Base-by-base conservation (phyloP, 441 rosid genomes). In the Gossypium schwendimanii region DNA sequence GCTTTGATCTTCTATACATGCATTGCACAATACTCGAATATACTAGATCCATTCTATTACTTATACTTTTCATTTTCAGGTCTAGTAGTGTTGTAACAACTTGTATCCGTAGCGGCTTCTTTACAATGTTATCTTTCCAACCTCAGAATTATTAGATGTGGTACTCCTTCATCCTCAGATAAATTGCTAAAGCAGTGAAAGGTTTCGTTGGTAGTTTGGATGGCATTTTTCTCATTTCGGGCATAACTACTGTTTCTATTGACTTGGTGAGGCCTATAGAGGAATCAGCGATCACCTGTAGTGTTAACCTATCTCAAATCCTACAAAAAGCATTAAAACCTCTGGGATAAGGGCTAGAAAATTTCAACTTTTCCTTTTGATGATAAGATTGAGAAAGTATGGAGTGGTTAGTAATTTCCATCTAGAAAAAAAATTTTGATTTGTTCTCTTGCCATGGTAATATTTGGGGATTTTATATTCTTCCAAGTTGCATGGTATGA, bases 71-170 rank as follows among this genome's bases (percentile, higher is more conserved):
- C 61, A 77, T 61, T 72, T 63, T 84, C 96, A 92, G 98, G 89
- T 87, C 49, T 80, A 83, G 87, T 78, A 83, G 87, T 78, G 53
- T 76, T 24, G 75, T 84, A 80, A 81, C 84, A 71, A 75, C 66
- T 70, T 73, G 28, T 76, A 79, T 81, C 77, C 79, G 74, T 76
- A 58, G 77, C 75, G 70, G 82, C 85, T 82, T 81, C 81, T 77
- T 71, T 71, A 76, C 78, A 53, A 58, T 78, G 55, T 70, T 71
- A 77, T 70, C 57, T 77, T 69, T 77, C 79, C 73, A 60, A 26
- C 74, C 49, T 73, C 74, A 69, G 81, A 82, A 77, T 75, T 80
- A 67, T 39, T 62, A 57, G 84, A 79, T 61, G 81, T 76, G 47
- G 69, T 41, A 69, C 41, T 70, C 73, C 41, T 74, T 73, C 53